Conservation (phyloP, 2,329 filamentous ascomycete genomes). For the Phoma sp. region DNA sequence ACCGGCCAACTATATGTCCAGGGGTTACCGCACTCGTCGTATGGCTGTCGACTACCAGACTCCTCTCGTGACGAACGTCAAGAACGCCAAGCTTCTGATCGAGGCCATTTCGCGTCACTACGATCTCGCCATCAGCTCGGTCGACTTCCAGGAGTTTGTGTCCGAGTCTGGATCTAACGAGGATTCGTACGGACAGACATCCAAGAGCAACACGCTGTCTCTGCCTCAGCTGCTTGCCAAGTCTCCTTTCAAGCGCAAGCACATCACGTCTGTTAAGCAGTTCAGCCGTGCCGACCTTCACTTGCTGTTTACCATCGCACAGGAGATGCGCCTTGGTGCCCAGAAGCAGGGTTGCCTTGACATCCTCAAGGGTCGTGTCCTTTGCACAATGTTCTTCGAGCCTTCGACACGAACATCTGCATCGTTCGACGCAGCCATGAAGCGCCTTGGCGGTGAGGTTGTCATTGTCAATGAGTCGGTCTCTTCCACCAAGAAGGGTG, state of each 20-base stretch:
- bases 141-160: conserved; percentile 88
- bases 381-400: conserved; percentile 97
- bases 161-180: conserved; percentile 46
- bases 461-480: conserved; percentile 81
- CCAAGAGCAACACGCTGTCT: conserved; percentile 64
- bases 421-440: conserved; percentile 98
- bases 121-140: conserved; percentile 79
- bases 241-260: conserved; percentile 87
- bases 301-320: conserved; percentile 91
- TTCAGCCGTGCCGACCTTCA: conserved; percentile 89
- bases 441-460: conserved; percentile 89
- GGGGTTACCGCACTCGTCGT: conserved; percentile 93
- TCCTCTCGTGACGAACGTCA: conserved; percentile 96
- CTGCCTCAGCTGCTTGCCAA: conserved; percentile 76
- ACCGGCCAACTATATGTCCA: conserved; percentile 97
- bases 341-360: conserved; percentile 90
- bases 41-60: conserved; percentile 99
- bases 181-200: conserved; percentile 49
- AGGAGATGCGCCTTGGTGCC: conserved; percentile 96
- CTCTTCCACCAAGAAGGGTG: conserved; percentile 93
- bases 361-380: conserved; percentile 82
- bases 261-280: conserved; percentile 90
- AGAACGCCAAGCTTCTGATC: conserved; percentile 97
- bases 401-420: conserved; percentile 94
- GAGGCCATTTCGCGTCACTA: conserved; percentile 93